phyloP scores from a whole-genome alignment of 2,329 filamentous ascomycete genomes.

The Plectosphaerella sp. region DNA sequence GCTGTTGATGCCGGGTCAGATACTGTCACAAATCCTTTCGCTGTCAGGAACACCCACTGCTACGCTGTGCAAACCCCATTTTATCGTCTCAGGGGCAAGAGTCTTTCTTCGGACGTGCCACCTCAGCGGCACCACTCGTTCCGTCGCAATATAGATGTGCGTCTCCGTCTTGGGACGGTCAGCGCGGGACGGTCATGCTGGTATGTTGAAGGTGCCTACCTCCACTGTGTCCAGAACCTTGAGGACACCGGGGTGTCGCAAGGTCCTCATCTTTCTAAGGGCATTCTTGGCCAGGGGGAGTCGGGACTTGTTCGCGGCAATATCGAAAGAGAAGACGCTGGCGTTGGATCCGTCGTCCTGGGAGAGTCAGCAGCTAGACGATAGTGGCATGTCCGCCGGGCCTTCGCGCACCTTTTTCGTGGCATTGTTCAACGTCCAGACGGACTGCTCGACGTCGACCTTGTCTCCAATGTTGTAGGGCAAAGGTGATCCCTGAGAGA shows the following conservation, averaged over 20 bases:
- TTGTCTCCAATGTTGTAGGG: constrained; percentile 90
- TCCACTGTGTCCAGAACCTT: constrained; percentile 93
- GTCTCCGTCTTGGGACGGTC: constrained; percentile 66
- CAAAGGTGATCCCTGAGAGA: constrained; percentile 89
- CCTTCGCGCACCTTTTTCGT: constrained; percentile 72
- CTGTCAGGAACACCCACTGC: no score
- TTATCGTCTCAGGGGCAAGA: constrained; percentile 84
- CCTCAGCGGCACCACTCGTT: constrained; percentile 77
- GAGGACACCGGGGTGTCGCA: constrained; percentile 91
- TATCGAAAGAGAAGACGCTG: constrained; percentile 95
- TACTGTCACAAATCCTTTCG: background rate
- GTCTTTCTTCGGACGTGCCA: constrained; percentile 91
- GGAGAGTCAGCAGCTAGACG: background rate
- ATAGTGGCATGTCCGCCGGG: background rate
- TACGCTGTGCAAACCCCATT: constrained; percentile 89
- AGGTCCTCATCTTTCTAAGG: constrained; percentile 84
- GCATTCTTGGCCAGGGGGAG: constrained; percentile 89
- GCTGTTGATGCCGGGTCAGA: constrained; percentile 37
- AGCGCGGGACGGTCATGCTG: background rate
- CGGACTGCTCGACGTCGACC: constrained; percentile 86
- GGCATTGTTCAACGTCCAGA: constrained; percentile 95
- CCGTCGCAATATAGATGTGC: constrained; percentile 94
- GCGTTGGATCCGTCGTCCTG: constrained; percentile 92
- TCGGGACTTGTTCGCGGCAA: constrained; percentile 72
- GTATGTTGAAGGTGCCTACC: constrained; percentile 37